Conservation (phyloP, 495 filamentous ascomycete genomes). For the Hypoxylon lienhwacheense region DNA sequence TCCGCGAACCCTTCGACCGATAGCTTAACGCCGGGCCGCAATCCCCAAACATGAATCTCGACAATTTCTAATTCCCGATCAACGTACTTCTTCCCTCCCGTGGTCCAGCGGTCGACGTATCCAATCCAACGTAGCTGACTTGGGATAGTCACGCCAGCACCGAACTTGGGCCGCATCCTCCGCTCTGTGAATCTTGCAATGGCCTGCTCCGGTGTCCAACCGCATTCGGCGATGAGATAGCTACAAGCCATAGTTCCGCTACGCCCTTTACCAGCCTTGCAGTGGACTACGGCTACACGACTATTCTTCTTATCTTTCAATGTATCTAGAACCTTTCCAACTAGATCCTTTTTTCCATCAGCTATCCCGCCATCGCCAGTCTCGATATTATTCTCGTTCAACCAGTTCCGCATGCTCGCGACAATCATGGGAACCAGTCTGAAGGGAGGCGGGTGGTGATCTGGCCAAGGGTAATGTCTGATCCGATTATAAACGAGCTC, state of each 20-base stretch:
- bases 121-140: slow-evolving; percentile 84
- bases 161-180: slow-evolving; percentile 86
- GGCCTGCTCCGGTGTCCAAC: slow-evolving; percentile 79
- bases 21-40: slow-evolving; percentile 86
- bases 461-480: slow-evolving; percentile 91
- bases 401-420: slow-evolving; percentile 86
- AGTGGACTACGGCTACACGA: slow-evolving; percentile 88
- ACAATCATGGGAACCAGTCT: slow-evolving; percentile 82
- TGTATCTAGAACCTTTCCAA: slow-evolving; percentile 25
- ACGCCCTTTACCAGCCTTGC: slow-evolving; percentile 94
- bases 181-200: slow-evolving; percentile 80
- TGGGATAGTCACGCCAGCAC: slow-evolving; percentile 87
- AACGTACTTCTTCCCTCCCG: slow-evolving; percentile 71
- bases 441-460: slow-evolving; percentile 97
- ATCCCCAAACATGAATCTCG: slow-evolving; percentile 87
- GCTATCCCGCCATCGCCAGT: slow-evolving; percentile 16
- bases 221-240: slow-evolving; percentile 88
- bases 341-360: slow-evolving; percentile 28
- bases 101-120: slow-evolving; percentile 88
- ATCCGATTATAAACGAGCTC: slow-evolving; percentile 80
- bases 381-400: slow-evolving; percentile 57
- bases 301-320: slow-evolving; percentile 38
- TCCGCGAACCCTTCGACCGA: slow-evolving; percentile 83
- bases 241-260: slow-evolving; percentile 86
- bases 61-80: slow-evolving; percentile 82